These are phyloP conservation scores for Torulaspora maleeae DNA, from an alignment of 805 yeast genomes.

Conservation along the genomic window DNA sequence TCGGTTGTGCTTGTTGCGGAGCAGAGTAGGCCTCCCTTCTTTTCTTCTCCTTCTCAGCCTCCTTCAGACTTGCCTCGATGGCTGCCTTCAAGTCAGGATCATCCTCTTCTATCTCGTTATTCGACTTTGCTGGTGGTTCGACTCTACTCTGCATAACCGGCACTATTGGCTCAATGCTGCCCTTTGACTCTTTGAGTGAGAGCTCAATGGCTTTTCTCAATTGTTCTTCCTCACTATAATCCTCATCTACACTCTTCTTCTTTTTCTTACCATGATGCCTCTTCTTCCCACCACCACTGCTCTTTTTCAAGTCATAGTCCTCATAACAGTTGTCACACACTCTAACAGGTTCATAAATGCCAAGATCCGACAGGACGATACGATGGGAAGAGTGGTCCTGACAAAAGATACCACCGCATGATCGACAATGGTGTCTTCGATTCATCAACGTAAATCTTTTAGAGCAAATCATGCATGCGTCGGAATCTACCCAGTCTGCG, in stretches of 20 bases:
- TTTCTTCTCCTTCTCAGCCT: conserved; percentile 45
- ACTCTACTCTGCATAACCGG: conserved; percentile 20
- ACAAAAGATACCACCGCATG: conserved; percentile 94
- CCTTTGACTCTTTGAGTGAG: conserved; percentile 55
- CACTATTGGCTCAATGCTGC: conserved; percentile 30
- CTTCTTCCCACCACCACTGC: conserved; percentile 16
- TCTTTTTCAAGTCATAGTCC: conserved; percentile 45
- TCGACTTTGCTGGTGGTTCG: conserved; percentile 7
- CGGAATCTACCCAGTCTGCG: conserved; percentile 96
- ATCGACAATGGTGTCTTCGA: conserved; percentile 93
- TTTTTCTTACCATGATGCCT: conserved; percentile 19
- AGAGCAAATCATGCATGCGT: conserved; percentile 92
- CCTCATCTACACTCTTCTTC: conserved; percentile 41
- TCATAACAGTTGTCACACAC: conserved; percentile 88
- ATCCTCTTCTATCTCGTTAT: conserved; percentile 47
- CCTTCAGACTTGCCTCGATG: conserved; percentile 83
- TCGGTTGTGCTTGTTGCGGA: conserved; percentile 8
- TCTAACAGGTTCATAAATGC: conserved; percentile 83
- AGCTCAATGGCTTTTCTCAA: conserved; percentile 71
- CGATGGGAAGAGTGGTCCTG: conserved; percentile 75
- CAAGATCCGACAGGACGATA: conserved; percentile 72
- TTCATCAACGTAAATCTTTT: conserved; percentile 72
- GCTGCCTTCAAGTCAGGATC: conserved; percentile 92
- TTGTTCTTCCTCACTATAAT: conserved; percentile 75
- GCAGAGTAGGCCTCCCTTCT: conserved; percentile 24